These are phyloP conservation scores for Paspalum notatum DNA, from an alignment of 176 grass and related monocot species.

Conservation along the genomic window DNA sequence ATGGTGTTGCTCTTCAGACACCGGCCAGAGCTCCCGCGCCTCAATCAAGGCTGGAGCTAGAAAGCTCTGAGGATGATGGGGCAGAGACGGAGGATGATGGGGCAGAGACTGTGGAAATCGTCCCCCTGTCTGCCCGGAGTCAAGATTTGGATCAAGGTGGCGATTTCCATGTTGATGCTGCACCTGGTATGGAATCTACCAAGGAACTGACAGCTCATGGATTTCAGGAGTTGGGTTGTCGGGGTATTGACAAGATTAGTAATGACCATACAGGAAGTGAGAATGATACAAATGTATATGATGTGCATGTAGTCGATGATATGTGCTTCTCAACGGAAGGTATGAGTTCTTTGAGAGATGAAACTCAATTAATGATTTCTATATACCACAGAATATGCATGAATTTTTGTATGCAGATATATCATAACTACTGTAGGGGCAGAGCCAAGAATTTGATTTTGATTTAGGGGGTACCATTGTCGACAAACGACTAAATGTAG, in stretches of 20 bases:
- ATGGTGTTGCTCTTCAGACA: not conserved
- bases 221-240: conserved; percentile 29
- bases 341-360: conserved; percentile 14
- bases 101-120: conserved; percentile 45
- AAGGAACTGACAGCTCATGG: conserved; percentile 37
- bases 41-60: conserved; percentile 19
- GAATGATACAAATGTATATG: conserved; percentile 64
- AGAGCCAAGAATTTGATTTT: no score
- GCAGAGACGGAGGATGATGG: conserved; percentile 44
- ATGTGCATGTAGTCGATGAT: conserved; percentile 87
- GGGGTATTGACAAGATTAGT: conserved; percentile 31
- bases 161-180: conserved; percentile 43
- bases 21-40: not conserved
- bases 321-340: conserved; percentile 47
- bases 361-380: conserved; percentile 4
- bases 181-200: conserved; percentile 35
- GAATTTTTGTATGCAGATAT: not conserved
- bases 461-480: no score
- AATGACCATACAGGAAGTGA: conserved; percentile 37
- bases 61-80: conserved; percentile 43
- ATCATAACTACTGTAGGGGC: not conserved
- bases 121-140: conserved; percentile 36
- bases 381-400: not conserved
- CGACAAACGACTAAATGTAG: no score
- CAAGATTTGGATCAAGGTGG: conserved; percentile 22